These are phyloP conservation scores for Cercospora sp. DNA, from an alignment of 2,329 filamentous ascomycete genomes.

Conservation along the genomic window DNA sequence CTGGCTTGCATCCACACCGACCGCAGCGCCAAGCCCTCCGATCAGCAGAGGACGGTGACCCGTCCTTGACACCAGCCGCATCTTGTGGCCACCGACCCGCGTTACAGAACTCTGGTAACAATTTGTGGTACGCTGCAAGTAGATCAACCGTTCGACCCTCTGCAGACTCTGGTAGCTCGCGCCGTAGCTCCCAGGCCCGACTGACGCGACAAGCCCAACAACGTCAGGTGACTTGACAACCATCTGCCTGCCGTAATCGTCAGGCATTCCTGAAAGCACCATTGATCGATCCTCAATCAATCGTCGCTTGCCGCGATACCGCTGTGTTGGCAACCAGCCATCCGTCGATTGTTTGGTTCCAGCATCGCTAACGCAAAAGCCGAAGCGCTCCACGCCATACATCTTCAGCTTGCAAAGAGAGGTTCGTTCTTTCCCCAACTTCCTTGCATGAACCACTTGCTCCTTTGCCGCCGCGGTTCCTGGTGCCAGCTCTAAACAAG, in stretches of 20 bases:
- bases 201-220: conserved; percentile 26
- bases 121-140: conserved; percentile 28
- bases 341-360: conserved; percentile 21
- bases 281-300: conserved; percentile 26
- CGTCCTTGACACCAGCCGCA: conserved; percentile 29
- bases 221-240: conserved; percentile 26
- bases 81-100: conserved; percentile 30
- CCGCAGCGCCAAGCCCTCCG: conserved; percentile 27
- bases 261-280: conserved; percentile 23
- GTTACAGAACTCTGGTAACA: conserved; percentile 30
- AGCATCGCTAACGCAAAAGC: conserved; percentile 25
- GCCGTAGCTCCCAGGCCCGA: conserved; percentile 22
- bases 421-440: conserved; percentile 29
- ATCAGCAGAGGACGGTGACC: conserved; percentile 27
- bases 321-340: conserved; percentile 30
- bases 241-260: conserved; percentile 16
- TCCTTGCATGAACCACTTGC: conserved; percentile 30
- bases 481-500: conserved; percentile 27
- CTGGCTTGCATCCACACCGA: conserved; percentile 34
- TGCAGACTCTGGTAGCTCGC: conserved; percentile 26
- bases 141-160: conserved; percentile 25
- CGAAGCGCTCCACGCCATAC: conserved; percentile 24
- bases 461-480: conserved; percentile 25
- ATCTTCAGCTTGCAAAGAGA: conserved; percentile 28
- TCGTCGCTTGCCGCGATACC: conserved; percentile 24